phyloP scores from a whole-genome alignment of 441 rosid genomes.

The Eutrema salsugineum region DNA sequence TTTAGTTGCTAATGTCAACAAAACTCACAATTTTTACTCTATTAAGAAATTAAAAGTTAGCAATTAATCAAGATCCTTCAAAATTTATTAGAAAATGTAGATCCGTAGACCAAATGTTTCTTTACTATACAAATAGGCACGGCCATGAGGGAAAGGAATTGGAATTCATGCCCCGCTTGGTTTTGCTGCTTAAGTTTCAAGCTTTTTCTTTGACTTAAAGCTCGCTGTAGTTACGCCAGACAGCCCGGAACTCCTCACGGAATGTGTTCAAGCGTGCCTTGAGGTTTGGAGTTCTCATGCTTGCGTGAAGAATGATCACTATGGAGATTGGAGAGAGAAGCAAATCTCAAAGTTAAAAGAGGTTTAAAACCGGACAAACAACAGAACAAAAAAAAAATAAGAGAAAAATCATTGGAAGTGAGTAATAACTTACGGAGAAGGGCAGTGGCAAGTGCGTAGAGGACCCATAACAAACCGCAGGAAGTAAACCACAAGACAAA shows the following conservation, averaged over 20 bases:
- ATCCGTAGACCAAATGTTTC: too few relatives aligned
- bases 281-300: slow-evolving; percentile 88
- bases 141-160: not conserved
- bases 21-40: too few relatives aligned
- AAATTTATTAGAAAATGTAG: too few relatives aligned
- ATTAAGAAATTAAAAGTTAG: too few relatives aligned
- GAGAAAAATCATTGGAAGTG: not conserved
- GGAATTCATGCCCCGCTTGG: not conserved
- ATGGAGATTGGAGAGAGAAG: not conserved
- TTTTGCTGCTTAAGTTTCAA: not conserved
- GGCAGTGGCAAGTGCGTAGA: slow-evolving; percentile 71
- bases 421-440: slow-evolving; percentile 57
- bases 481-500: slow-evolving; percentile 76
- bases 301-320: slow-evolving; percentile 83
- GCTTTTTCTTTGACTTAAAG: slow-evolving; percentile 35
- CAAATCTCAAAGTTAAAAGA: not conserved
- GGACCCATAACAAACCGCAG: slow-evolving; percentile 71
- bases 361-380: not conserved
- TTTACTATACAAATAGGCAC: too few relatives aligned
- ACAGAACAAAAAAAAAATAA: not conserved
- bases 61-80: too few relatives aligned
- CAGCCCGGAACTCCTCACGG: slow-evolving; percentile 93
- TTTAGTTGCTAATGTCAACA: too few relatives aligned
- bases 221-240: slow-evolving; percentile 95
- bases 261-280: slow-evolving; percentile 93